phyloP scores from a whole-genome alignment of 805 yeast genomes.

The Teunomyces cretensis region DNA sequence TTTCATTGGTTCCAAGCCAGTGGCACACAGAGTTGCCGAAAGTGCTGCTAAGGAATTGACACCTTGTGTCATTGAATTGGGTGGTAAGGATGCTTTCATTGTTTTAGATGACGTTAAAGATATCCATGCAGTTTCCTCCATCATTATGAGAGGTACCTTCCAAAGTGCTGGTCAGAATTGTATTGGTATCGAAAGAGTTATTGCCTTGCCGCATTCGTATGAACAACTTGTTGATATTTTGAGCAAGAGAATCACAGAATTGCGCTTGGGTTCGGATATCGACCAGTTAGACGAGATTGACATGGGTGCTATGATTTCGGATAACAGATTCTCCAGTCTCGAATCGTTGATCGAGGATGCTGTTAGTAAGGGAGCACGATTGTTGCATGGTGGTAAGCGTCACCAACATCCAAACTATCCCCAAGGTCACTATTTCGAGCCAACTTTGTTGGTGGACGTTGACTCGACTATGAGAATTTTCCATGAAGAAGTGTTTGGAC shows the following conservation, averaged over 20 bases:
- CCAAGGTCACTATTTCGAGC: conserved; percentile 90
- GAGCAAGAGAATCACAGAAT: conserved; percentile 51
- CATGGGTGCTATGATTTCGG: conserved; percentile 93
- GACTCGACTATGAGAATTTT: conserved; percentile 74
- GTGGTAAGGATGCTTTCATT: conserved; percentile 92
- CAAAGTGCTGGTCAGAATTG: conserved; percentile 98
- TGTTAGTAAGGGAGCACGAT: conserved; percentile 73
- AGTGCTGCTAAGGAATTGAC: conserved; percentile 87
- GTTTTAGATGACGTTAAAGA: conserved; percentile 79
- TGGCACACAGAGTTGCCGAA: conserved; percentile 81
- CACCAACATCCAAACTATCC: conserved; percentile 90
- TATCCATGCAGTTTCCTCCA: conserved; percentile 55
- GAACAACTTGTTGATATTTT: conserved; percentile 59
- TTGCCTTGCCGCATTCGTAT: conserved; percentile 72
- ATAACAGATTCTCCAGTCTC: conserved; percentile 65
- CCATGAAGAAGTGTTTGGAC: conserved; percentile 92
- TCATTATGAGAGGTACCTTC: conserved; percentile 91
- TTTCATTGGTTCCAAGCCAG: conserved; percentile 93
- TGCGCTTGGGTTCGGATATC: conserved; percentile 86
- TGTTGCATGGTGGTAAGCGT: conserved; percentile 78
- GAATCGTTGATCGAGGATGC: conserved; percentile 73
- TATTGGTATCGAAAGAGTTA: conserved; percentile 93
- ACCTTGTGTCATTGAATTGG: conserved; percentile 93
- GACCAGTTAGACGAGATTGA: conserved; percentile 90
- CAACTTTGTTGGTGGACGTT: conserved; percentile 85